Evolutionary conservation across 768 basidiomycete genomes (phyloP), one percentile per base, ranked within the genome.

Genomic region (Tephrocybe sp.): DNA sequence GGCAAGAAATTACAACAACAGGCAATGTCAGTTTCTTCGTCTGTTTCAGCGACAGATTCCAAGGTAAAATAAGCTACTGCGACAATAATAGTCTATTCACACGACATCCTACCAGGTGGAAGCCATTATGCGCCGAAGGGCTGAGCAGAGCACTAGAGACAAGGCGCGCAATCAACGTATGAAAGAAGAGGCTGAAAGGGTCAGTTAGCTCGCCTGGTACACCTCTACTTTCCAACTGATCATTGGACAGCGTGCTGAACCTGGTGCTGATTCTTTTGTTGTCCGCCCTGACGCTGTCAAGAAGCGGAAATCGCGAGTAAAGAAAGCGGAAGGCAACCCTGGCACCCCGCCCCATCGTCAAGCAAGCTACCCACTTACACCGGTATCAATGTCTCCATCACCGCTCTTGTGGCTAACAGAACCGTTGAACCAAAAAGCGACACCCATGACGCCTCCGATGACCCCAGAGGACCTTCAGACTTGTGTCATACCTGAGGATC

Each of bases 71-170:
- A 34, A 9, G 15, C 32, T 34, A 35, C 9, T 16, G 7, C 5
- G 34, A 35, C 34, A 11, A 11, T 35, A 16, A 7, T n/a, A 9
- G 8, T 35, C 5, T 15, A 38, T 21, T 16, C 11, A 24, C 18
- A 5, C 32, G 16, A 24, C 32, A 19, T 35, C 21, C 27, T 47
- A 4, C n/a, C 52, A 63, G 65, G 36, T 57, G 37, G 64, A 62
- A 43, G 57, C 44, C 21, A 54, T 49, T 25, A 55, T 65, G 50
- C 60, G 57, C 11, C 57, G 60, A 31, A 58, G 68, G 41, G 69
- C 69, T 22, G 68, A 68, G 43, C 71, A 73, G 54, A 70, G 69
- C 51, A 66, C 67, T 18, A 60, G 70, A 42, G 70, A 70, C 56
- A 71, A 68, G 55, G 68, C 63, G 19, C 63, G 66, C 8, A 58